Conservation (phyloP, 1,284 basidiomycete species). For the Bondarzewia mesenterica region DNA sequence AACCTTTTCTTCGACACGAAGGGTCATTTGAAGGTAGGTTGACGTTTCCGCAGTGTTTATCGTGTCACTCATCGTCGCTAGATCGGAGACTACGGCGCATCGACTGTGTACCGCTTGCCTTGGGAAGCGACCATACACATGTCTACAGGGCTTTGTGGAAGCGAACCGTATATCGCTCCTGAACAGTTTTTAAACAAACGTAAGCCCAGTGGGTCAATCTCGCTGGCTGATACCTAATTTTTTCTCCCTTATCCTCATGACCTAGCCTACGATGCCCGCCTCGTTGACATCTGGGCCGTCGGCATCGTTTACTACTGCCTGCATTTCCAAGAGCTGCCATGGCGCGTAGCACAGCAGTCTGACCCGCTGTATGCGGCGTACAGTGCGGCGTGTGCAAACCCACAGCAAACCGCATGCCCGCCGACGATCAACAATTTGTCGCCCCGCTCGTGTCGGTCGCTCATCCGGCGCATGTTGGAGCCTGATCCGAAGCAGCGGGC, state of each 20-base stretch:
- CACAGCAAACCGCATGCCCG: constrained; percentile 42
- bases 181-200: constrained; percentile 96
- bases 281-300: constrained; percentile 97
- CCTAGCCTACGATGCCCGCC: constrained; percentile 90
- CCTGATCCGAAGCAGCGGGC: constrained; percentile 82
- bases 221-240: constrained; percentile 19
- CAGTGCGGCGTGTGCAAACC: constrained; percentile 50
- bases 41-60: not conserved
- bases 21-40: constrained; percentile 84
- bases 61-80: constrained; percentile 21
- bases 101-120: constrained; percentile 95
- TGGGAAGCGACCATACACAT: constrained; percentile 98
- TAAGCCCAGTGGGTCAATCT: constrained; percentile 41
- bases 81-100: constrained; percentile 99
- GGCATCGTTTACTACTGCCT: constrained; percentile 98
- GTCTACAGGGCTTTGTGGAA: constrained; percentile 94
- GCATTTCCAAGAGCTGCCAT: constrained; percentile 94
- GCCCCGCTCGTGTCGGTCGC: constrained; percentile 76
- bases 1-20: constrained; percentile 91
- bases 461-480: constrained; percentile 94
- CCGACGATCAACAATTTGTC: constrained; percentile 83
- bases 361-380: constrained; percentile 86
- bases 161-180: constrained; percentile 97
- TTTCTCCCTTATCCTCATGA: constrained; percentile 6
- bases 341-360: constrained; percentile 86